These are phyloP conservation scores for Fusarium falciforme DNA, from an alignment of 2,329 filamentous ascomycete species.

Conservation along the genomic window DNA sequence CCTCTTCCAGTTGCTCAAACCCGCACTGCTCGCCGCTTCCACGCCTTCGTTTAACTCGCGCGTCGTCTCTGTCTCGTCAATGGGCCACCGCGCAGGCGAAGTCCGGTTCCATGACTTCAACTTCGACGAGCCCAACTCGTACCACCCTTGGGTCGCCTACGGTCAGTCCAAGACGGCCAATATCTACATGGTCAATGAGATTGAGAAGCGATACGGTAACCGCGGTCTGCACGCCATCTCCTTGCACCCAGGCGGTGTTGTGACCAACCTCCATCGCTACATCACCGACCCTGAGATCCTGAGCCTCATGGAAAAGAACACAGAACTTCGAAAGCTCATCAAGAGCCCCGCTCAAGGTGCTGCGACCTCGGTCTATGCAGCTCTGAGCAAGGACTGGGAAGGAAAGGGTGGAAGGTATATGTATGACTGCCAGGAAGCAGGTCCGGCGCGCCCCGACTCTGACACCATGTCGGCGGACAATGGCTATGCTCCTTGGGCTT, in stretches of 20 bases:
- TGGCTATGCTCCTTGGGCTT: constrained; percentile 11
- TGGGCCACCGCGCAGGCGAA: constrained; percentile 48
- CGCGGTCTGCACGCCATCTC: constrained; percentile 22
- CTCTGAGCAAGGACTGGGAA: constrained; percentile 4
- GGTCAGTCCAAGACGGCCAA: constrained; percentile 35
- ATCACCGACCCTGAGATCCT: not conserved
- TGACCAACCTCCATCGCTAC: constrained; percentile 6
- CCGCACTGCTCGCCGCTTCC: constrained; percentile 52
- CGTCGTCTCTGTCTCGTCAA: constrained; percentile 58
- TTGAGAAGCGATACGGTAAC: constrained; percentile 21
- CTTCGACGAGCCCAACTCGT: constrained; percentile 18
- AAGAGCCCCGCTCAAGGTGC: constrained; percentile 6
- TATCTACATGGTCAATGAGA: constrained; percentile 33
- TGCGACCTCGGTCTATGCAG: constrained; percentile 10
- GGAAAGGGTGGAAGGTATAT: constrained; percentile 14
- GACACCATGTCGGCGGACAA: not conserved
- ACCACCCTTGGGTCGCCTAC: constrained; percentile 28
- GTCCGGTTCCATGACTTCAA: constrained; percentile 31
- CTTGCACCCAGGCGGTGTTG: constrained; percentile 23
- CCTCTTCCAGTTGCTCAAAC: constrained; percentile 53
- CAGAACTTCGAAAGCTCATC: not conserved
- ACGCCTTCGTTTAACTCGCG: constrained; percentile 56
- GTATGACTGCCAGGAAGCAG: constrained; percentile 1
- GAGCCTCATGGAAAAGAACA: not conserved
- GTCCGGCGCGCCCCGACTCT: rapidly evolving